Base-by-base conservation (phyloP, 2,329 filamentous ascomycete genomes). In the Diaporthe capsici region DNA sequence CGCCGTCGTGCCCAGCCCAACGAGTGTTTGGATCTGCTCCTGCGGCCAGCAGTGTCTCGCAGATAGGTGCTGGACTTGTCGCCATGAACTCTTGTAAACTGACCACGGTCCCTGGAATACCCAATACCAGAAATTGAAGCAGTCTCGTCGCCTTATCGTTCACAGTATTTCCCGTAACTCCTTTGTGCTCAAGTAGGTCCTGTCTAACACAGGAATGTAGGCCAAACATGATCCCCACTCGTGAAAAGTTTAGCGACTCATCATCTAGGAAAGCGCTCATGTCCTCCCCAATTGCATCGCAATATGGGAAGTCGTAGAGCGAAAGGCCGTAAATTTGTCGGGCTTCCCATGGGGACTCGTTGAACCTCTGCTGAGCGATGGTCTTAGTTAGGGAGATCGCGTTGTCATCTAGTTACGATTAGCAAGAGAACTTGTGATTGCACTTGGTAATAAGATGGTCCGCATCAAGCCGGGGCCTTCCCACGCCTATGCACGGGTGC, bases 221-320 rank as follows among this genome's bases (percentile, higher is more conserved):
- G 37, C 58, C 58, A 7, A 61, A 61, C 37, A 61, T 42, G 37
- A 61, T 28, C 44, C 7, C 58, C n/a, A 61, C 58, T 61, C 58
- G 37, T 4, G 37, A 44, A 10, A 61, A 17, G 37, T 28, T 44
- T 3, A 61, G 37, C n/a, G 58, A 20, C 58, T 61, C 58, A 28
- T 61, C 37, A 4, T 42, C n/a, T 10, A 61, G 37, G 4, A 61
- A 42, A 25, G 58, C 58, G 3, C 15, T 4, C n/a, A 61, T 25
- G 1, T 61, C 58, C 22, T 61, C 4, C 22, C 58, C 58, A 61
- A 61, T 44, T 13, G 58, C 20, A 37, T 37, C 15, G 3, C 13
- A 37, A 44, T 61, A 61, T 44, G 37, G 58, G 12, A 61, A 4
- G 8, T 58, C 15, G 20, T 58, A 58, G 3, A 7, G 15, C 8